Conservation (phyloP, 306 rosid genomes). For the Rosa lucieae region DNA sequence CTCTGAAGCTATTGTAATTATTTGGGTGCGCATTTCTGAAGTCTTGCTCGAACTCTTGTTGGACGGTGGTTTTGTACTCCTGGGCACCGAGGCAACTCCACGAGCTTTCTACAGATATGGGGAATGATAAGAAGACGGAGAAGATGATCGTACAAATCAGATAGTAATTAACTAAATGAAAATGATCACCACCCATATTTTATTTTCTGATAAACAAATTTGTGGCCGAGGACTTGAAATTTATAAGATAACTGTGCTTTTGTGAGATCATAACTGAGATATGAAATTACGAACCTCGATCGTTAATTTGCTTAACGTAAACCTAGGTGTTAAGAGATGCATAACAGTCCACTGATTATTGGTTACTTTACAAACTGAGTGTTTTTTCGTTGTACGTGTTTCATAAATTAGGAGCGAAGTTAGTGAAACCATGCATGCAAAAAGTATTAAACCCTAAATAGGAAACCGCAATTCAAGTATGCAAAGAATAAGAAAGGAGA, state of each 20-base stretch:
- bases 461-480: too few relatives aligned
- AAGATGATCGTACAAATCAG: not conserved
- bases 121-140: not conserved
- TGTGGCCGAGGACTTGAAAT: not conserved
- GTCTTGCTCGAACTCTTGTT: not conserved
- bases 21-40: not conserved
- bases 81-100: not conserved
- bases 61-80: not conserved
- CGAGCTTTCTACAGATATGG: conserved; percentile 6
- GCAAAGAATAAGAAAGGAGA: too few relatives aligned
- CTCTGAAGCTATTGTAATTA: not conserved
- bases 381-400: not conserved
- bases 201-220: not conserved
- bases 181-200: not conserved
- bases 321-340: not conserved
- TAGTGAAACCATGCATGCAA: not conserved
- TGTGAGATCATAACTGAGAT: not conserved
- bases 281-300: not conserved
- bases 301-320: not conserved
- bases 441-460: not conserved
- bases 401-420: not conserved
- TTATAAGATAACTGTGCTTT: not conserved
- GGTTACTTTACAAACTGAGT: not conserved
- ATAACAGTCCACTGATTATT: not conserved
- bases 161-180: too few relatives aligned